Evolutionary conservation across 2,329 filamentous ascomycete genomes (phyloP).

Genomic region (Achaetomium macrosporum): DNA sequence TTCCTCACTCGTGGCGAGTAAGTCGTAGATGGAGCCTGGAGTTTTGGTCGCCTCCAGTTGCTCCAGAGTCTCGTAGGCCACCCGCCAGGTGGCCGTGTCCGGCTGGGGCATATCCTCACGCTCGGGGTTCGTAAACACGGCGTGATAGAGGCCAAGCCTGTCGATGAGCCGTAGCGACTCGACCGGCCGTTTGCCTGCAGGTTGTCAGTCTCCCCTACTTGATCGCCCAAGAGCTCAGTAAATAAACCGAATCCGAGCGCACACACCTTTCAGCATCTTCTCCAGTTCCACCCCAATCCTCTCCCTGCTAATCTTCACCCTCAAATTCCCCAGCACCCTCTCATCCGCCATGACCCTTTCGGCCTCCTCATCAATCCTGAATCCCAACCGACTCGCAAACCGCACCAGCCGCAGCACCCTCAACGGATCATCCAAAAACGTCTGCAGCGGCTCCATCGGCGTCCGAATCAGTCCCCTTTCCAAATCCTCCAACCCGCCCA

Average conservation of each 20-base stretch:
- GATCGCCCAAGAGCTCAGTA: not conserved
- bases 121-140: slow-evolving; percentile 66
- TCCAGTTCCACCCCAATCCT: slow-evolving; percentile 80
- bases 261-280: slow-evolving; percentile 75
- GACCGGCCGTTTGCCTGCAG: slow-evolving; percentile 52
- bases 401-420: slow-evolving; percentile 80
- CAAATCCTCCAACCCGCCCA: slow-evolving; percentile 73
- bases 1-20: slow-evolving; percentile 57
- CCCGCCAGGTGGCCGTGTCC: slow-evolving; percentile 53
- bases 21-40: slow-evolving; percentile 43
- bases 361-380: slow-evolving; percentile 66
- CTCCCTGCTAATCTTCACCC: slow-evolving; percentile 85
- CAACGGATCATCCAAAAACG: slow-evolving; percentile 89
- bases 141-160: slow-evolving; percentile 60
- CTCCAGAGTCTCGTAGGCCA: slow-evolving; percentile 59
- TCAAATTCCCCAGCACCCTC: slow-evolving; percentile 75
- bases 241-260: not conserved
- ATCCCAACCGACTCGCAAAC: slow-evolving; percentile 80
- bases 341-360: slow-evolving; percentile 68
- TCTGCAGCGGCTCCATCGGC: slow-evolving; percentile 80
- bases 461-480: slow-evolving; percentile 68
- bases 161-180: slow-evolving; percentile 61
- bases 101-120: slow-evolving; percentile 47
- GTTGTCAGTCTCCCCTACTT: slow-evolving; percentile 3
- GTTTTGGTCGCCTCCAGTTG: slow-evolving; percentile 40